phyloP scores from a whole-genome alignment of 2,329 filamentous ascomycete species.

The Fusarium neocosmosporiellum region DNA sequence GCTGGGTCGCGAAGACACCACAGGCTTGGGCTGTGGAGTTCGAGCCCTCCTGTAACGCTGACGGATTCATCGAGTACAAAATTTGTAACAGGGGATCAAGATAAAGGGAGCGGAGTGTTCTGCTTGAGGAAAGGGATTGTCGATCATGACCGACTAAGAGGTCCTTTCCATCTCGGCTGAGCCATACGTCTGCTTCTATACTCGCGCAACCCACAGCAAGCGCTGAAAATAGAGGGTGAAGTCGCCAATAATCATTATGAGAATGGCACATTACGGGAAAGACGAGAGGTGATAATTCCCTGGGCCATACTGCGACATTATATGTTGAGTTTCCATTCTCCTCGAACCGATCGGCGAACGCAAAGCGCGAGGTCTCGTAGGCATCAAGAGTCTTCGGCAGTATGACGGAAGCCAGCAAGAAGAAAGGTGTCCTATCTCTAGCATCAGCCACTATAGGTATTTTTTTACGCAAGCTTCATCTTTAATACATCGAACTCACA shows the following conservation, averaged over 20 bases:
- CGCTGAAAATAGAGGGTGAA: constrained; percentile 71
- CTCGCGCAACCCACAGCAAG: constrained; percentile 68
- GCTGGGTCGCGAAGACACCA: constrained; percentile 68
- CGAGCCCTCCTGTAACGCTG: neutral
- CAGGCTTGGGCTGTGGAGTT: neutral
- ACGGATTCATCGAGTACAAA: constrained; percentile 53
- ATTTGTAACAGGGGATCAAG: constrained; percentile 71
- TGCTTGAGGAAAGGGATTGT: constrained; percentile 57
- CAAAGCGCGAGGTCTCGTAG: constrained; percentile 22
- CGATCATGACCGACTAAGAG: constrained; percentile 73
- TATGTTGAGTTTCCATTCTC: constrained; percentile 17
- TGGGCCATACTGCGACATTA: constrained; percentile 27
- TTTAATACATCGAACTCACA: constrained; percentile 15
- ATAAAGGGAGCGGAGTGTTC: constrained; percentile 71
- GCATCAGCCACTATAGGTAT: constrained; percentile 1
- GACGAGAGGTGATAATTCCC: constrained; percentile 24
- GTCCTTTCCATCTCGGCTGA: constrained; percentile 55
- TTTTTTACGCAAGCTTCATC: neutral
- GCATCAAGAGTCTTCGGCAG: constrained; percentile 25
- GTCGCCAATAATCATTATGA: constrained; percentile 77
- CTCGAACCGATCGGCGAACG: constrained; percentile 19
- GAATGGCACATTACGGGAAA: constrained; percentile 57
- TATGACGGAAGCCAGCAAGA: constrained; percentile 18
- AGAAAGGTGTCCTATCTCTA: constrained; percentile 16
- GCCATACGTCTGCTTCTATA: constrained; percentile 77